phyloP scores from a whole-genome alignment of 2,329 filamentous ascomycete species.

The Canariomyces notabilis region DNA sequence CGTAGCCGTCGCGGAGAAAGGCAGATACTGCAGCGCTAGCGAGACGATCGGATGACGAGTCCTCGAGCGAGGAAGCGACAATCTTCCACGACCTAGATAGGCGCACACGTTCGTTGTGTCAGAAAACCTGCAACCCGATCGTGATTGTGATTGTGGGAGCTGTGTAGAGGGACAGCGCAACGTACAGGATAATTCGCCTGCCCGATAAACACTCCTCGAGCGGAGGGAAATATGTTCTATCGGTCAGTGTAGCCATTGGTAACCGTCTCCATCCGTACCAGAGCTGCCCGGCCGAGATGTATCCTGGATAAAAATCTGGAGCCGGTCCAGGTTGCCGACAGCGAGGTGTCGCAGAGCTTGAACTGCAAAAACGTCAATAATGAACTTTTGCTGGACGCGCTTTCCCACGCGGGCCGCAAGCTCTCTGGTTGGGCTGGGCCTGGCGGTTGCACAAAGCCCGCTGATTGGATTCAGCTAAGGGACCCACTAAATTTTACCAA shows the following conservation, averaged over 20 bases:
- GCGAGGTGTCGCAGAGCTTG: slow-evolving; percentile 4
- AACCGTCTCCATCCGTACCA: slow-evolving; percentile 43
- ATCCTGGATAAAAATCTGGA: slow-evolving; percentile 6
- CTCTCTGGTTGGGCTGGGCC: background rate
- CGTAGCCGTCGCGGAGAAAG: slow-evolving; percentile 68
- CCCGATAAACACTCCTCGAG: slow-evolving; percentile 80
- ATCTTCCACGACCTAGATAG: slow-evolving; percentile 55
- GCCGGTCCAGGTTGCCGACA: slow-evolving; percentile 4
- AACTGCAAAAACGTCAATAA: background rate
- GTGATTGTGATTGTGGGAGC: background rate
- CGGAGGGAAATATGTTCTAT: slow-evolving; percentile 73
- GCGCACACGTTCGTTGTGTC: slow-evolving; percentile 8
- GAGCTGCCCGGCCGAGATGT: slow-evolving; percentile 7
- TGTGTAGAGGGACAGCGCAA: slow-evolving; percentile 24
- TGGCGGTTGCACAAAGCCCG: background rate
- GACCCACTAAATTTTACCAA: background rate
- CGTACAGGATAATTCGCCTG: slow-evolving; percentile 74
- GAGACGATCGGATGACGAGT: slow-evolving; percentile 54
- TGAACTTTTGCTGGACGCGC: background rate
- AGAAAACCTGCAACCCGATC: too few relatives aligned
- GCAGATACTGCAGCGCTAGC: slow-evolving; percentile 51
- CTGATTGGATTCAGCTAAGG: background rate
- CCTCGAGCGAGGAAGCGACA: slow-evolving; percentile 49
- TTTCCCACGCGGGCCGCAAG: background rate
- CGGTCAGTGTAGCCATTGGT: slow-evolving; percentile 67